phyloP scores from a whole-genome alignment of 73 alveolate genomes.

The Tetrahymena thermophila region DNA sequence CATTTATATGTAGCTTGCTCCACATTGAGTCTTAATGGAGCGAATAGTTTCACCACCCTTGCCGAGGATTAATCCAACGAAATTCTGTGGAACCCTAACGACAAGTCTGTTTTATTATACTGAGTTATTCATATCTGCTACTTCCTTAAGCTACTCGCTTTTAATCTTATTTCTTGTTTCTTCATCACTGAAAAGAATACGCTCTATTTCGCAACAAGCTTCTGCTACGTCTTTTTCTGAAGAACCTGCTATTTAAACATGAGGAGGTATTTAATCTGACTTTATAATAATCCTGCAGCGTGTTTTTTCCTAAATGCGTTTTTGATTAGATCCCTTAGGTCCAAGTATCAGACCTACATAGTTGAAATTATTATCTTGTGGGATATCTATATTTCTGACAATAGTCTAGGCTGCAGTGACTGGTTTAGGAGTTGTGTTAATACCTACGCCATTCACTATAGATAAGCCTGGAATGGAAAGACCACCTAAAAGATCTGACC shows the following conservation, averaged over 20 bases:
- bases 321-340: background rate
- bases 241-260: background rate
- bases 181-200: background rate
- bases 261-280: background rate
- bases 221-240: background rate
- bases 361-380: background rate
- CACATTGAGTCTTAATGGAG: background rate
- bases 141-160: background rate
- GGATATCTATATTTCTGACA: background rate
- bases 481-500: background rate
- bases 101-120: background rate
- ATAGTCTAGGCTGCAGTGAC: background rate
- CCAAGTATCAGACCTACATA: background rate
- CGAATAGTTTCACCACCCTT: background rate
- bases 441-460: background rate
- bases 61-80: background rate
- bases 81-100: background rate
- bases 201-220: background rate
- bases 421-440: background rate
- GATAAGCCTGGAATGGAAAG: background rate
- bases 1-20: background rate
- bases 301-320: background rate
- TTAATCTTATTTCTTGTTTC: background rate
- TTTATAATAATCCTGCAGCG: background rate
- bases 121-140: background rate